Evolutionary conservation across 164 flowering plant genomes (phyloP).

Genomic region (Sedum album): DNA sequence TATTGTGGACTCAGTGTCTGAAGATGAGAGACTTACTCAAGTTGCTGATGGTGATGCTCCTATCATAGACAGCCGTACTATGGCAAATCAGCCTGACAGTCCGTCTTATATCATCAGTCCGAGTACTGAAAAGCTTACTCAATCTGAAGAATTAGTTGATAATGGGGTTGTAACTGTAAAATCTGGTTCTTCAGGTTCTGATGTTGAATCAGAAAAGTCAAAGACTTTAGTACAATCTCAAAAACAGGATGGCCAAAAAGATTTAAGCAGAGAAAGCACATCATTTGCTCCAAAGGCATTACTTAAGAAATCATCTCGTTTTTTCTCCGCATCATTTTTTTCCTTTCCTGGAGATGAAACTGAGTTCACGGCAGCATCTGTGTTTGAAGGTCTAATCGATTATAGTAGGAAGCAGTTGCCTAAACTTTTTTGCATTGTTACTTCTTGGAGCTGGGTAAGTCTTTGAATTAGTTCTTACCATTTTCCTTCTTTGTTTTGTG

Average conservation of each 20-base stretch:
- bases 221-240: conserved; percentile 45
- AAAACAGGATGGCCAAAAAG: conserved; percentile 71
- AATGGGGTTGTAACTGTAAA: conserved; percentile 42
- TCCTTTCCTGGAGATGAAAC: too few species aligned
- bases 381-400: too few species aligned
- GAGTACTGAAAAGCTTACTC: conserved; percentile 24
- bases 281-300: conserved; percentile 59
- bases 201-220: conserved; percentile 60
- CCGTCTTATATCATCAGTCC: conserved; percentile 26
- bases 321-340: too few species aligned
- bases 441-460: too few species aligned
- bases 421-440: too few species aligned
- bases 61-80: conserved; percentile 19
- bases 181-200: conserved; percentile 37
- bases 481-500: not conserved
- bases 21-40: conserved; percentile 25
- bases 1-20: conserved; percentile 28
- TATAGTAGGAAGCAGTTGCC: too few species aligned
- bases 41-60: conserved; percentile 22
- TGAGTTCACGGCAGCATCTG: too few species aligned
- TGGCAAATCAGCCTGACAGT: conserved; percentile 19
- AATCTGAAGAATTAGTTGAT: conserved; percentile 38
- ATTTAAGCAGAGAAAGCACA: conserved; percentile 45
- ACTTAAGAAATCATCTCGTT: conserved; percentile 79
- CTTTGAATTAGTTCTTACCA: too few species aligned